Conservation (phyloP, 495 filamentous ascomycete species). For the Penicilliopsis zonata region DNA sequence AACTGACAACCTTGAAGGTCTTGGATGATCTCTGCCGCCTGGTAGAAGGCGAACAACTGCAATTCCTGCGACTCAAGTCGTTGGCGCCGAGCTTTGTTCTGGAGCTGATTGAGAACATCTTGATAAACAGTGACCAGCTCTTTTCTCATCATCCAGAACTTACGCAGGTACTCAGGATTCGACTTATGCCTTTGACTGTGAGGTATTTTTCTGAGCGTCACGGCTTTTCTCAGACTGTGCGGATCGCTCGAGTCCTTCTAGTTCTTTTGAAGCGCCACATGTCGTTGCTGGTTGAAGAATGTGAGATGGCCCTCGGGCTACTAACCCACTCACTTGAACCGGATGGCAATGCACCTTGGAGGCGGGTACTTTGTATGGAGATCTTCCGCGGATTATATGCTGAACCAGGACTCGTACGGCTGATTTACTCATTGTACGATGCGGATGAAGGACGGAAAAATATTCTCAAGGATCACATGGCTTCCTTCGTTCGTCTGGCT, state of each 20-base stretch:
- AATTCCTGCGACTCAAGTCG: slow-evolving; percentile 63
- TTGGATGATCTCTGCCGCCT: slow-evolving; percentile 85
- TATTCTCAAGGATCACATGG: slow-evolving; percentile 70
- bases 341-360: slow-evolving; percentile 68
- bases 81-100: slow-evolving; percentile 73
- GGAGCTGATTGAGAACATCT: slow-evolving; percentile 80
- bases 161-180: slow-evolving; percentile 60
- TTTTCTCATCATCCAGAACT: slow-evolving; percentile 73
- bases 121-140: slow-evolving; percentile 72
- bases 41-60: slow-evolving; percentile 68
- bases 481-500: slow-evolving; percentile 73
- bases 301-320: slow-evolving; percentile 73
- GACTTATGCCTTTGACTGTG: slow-evolving; percentile 73
- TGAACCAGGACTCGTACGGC: slow-evolving; percentile 62
- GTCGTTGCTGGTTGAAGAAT: slow-evolving; percentile 60
- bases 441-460: slow-evolving; percentile 57
- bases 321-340: slow-evolving; percentile 82
- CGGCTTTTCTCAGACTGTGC: slow-evolving; percentile 72
- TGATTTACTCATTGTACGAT: slow-evolving; percentile 74
- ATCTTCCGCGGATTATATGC: slow-evolving; percentile 74
- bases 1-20: slow-evolving; percentile 34
- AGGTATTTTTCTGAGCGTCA: slow-evolving; percentile 65
- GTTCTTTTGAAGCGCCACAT: slow-evolving; percentile 68
- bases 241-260: slow-evolving; percentile 70
- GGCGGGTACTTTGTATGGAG: slow-evolving; percentile 81